phyloP scores from a whole-genome alignment of 768 basidiomycete species.

The Paxillus ammoniavirescens region DNA sequence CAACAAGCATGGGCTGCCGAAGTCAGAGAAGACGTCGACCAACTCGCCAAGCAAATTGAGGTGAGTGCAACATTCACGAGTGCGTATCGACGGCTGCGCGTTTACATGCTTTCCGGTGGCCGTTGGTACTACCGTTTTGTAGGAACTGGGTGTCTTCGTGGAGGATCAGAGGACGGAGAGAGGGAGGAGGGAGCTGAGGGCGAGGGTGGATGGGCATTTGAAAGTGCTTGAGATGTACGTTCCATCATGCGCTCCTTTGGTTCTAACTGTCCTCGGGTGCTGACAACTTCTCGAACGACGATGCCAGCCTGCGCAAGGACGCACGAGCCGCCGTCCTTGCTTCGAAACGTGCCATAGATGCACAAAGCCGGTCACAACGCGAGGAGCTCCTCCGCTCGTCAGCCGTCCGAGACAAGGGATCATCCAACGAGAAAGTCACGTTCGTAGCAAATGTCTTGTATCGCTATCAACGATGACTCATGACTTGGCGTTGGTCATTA shows the following conservation, averaged over 20 bases:
- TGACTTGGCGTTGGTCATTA: background rate
- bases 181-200: slow-evolving; percentile 46
- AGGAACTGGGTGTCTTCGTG: slow-evolving; percentile 68
- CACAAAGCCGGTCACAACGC: slow-evolving; percentile 52
- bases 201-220: slow-evolving; percentile 48
- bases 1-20: slow-evolving; percentile 78
- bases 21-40: slow-evolving; percentile 71
- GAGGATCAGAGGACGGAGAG: slow-evolving; percentile 69
- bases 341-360: slow-evolving; percentile 75
- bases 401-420: slow-evolving; percentile 40
- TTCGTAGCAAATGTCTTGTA: slow-evolving; percentile 34
- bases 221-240: slow-evolving; percentile 51
- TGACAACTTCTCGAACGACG: background rate
- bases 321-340: slow-evolving; percentile 65
- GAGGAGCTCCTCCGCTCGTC: slow-evolving; percentile 68
- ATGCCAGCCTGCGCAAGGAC: slow-evolving; percentile 56
- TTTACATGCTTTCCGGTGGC: background rate
- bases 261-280: background rate
- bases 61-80: slow-evolving; percentile 7
- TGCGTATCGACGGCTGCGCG: background rate
- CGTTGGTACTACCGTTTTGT: background rate
- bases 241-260: slow-evolving; percentile 15
- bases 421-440: slow-evolving; percentile 58
- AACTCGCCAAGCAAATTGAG: slow-evolving; percentile 65
- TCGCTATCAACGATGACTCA: background rate